Evolutionary conservation across 192 early-diverging fungal species (phyloP), one percentile per base, ranked within the genome.

Genomic region (Coemansia sp.): DNA sequence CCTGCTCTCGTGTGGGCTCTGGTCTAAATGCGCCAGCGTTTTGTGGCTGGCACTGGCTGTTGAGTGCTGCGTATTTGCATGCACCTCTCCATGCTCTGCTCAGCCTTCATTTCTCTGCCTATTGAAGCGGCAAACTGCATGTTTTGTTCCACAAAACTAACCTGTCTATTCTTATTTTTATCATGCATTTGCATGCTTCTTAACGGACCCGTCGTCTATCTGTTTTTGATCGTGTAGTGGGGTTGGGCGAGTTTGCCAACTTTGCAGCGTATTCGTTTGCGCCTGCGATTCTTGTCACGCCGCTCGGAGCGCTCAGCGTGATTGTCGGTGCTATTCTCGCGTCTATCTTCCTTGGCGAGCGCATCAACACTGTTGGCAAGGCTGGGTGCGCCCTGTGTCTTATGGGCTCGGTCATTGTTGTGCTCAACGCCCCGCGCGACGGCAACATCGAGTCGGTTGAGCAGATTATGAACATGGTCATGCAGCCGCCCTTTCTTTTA

Each of bases 181-280:
- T 32, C 32, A 32, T 32, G 32, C 32, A 32, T 32, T 32, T 32
- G 32, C 32, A 32, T 4, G 32, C 32, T 32, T 32, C 32, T 32
- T 32, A 32, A 32, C 32, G 32, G 32, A 32, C 32, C 2, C 4
- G 32, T 32, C 32, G 32, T 32, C 32, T 32, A 1, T 26, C 19
- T 45, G 51, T 54, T 4, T 11, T 54, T 54, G 51, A 26, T 22
- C 52, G 6, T 73, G 57, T 85, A 94, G 92, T 98, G 96, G 90
- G 90, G 7, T 70, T 94, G 39, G 96, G 96, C 62, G 96, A 98
- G 84, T 83, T 93, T 64, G 92, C 92, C 63, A 98, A 98, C 83
- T 97, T 98, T 85, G 85, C 92, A 3, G 96, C 96, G 12, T 98
- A 98, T 73, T 91, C 93, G 41, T 98, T 93, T 88, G 95, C 94